A percentile compares a stretch with the other conserved stretches of the same genome.
Conservation (phyloP, 441 rosid species). For the Populus tomentosa region DNA sequence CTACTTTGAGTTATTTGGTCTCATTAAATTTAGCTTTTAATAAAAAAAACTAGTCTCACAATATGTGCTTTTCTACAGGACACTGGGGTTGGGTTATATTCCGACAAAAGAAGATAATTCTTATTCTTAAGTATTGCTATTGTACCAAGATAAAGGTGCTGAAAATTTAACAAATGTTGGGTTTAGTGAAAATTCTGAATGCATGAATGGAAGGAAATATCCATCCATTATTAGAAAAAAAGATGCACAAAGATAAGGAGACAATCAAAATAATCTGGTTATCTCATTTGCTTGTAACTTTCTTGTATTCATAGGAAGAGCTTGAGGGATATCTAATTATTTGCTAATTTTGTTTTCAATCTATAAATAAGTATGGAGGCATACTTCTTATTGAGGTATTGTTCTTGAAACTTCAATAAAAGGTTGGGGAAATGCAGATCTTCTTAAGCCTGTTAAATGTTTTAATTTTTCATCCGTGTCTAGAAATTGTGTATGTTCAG, state of each 20-base stretch:
- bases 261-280: background rate
- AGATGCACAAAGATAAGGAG: background rate
- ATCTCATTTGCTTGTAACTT: conserved; percentile 2
- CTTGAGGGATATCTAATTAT: background rate
- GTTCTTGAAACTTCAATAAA: background rate
- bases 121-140: background rate
- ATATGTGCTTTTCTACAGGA: background rate
- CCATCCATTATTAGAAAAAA: background rate
- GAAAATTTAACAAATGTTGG: background rate
- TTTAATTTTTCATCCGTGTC: background rate
- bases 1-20: background rate
- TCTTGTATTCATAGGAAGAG: background rate
- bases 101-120: background rate
- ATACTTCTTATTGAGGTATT: background rate
- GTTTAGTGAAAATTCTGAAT: too few species aligned
- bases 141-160: background rate
- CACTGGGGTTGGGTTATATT: background rate
- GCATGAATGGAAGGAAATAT: too few species aligned
- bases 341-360: background rate
- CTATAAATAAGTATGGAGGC: background rate
- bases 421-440: background rate
- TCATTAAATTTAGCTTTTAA: background rate
- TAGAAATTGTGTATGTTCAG: background rate
- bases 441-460: background rate
- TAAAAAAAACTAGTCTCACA: background rate